phyloP scores from a whole-genome alignment of 139 green algal species.

The Auxenochlorella pyrenoidosa region DNA sequence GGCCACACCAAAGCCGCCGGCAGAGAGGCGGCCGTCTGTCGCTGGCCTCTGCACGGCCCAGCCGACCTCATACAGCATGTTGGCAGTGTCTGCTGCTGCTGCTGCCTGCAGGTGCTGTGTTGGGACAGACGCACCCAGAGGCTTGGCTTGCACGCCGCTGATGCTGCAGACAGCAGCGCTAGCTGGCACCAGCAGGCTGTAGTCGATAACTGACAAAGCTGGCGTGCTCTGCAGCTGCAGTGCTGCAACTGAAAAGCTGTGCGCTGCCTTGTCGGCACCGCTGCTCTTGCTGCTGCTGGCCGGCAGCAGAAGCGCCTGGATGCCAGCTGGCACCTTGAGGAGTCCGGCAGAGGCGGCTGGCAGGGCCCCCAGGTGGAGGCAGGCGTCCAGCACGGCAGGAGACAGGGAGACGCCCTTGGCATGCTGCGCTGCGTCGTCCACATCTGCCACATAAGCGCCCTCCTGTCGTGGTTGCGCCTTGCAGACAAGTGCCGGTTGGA shows the following conservation, averaged over 20 bases:
- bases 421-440: conserved; percentile 7
- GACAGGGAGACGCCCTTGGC: conserved; percentile 40
- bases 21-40: not conserved
- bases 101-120: not conserved
- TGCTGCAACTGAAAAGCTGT: not conserved
- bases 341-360: not conserved
- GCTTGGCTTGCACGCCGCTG: conserved; percentile 33
- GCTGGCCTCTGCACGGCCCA: not conserved
- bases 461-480: not conserved
- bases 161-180: conserved; percentile 14
- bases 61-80: conserved; percentile 17
- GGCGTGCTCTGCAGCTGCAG: not conserved
- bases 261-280: not conserved
- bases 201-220: not conserved
- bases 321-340: conserved; percentile 44
- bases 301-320: conserved; percentile 25
- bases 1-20: not conserved
- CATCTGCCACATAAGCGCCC: not conserved
- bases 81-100: not conserved
- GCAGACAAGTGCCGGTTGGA: not conserved
- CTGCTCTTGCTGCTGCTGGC: not conserved
- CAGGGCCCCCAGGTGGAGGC: conserved; percentile 71
- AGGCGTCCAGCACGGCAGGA: conserved; percentile 66
- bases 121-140: not conserved
- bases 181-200: not conserved